Conservation (phyloP, 805 yeast genomes). For the Cyberlindnera euphorbiae region DNA sequence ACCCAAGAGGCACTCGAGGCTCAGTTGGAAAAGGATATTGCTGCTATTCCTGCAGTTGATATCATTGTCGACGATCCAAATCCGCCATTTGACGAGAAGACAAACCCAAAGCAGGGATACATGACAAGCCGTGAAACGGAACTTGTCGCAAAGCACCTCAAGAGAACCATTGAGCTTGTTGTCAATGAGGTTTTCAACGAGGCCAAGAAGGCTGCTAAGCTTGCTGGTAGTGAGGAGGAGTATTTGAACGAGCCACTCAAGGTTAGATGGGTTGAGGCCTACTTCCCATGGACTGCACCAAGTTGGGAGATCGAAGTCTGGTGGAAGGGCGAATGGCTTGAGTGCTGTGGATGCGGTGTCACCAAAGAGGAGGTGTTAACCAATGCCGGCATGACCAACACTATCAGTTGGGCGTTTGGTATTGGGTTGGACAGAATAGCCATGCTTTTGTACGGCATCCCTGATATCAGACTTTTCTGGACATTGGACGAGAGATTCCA, state of each 20-base stretch:
- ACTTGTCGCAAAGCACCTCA: conserved; percentile 70
- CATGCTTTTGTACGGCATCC: conserved; percentile 91
- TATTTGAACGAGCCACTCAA: conserved; percentile 70
- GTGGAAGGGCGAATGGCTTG: conserved; percentile 99
- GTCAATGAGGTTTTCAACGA: conserved; percentile 78
- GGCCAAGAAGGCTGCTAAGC: conserved; percentile 57
- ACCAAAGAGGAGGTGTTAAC: conserved; percentile 73
- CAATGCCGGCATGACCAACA: conserved; percentile 62
- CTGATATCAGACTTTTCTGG: conserved; percentile 95
- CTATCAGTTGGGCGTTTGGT: conserved; percentile 97
- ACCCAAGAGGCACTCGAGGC: conserved; percentile 31
- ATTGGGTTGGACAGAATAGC: conserved; percentile 93
- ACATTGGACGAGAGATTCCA: conserved; percentile 72
- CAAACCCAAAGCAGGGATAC: conserved; percentile 76
- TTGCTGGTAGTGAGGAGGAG: conserved; percentile 54
- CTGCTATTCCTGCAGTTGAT: conserved; percentile 57
- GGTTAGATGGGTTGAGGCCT: conserved; percentile 92
- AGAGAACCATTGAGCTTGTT: conserved; percentile 77
- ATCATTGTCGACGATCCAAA: conserved; percentile 75
- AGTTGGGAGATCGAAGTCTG: conserved; percentile 98
- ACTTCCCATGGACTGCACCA: conserved; percentile 98
- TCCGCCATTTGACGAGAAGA: conserved; percentile 44
- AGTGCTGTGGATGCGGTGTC: conserved; percentile 93
- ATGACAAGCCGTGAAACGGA: conserved; percentile 69
- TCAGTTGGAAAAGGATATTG: conserved; percentile 54